phyloP scores from a whole-genome alignment of 495 filamentous ascomycete genomes.

The Amorphotheca resinae region DNA sequence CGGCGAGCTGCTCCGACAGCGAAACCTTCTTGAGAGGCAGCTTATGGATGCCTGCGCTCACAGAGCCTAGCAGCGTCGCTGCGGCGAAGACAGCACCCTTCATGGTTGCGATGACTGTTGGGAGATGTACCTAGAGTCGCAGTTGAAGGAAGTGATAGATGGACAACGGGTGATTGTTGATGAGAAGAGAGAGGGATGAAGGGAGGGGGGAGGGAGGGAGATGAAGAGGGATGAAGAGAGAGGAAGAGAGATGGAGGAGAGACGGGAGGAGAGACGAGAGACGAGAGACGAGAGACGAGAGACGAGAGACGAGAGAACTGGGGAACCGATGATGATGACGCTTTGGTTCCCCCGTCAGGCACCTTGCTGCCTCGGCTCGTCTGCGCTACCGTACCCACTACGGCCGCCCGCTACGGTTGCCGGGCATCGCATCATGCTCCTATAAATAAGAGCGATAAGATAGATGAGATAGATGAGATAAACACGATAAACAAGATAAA shows the following conservation, averaged over 20 bases:
- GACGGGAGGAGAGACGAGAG: background rate
- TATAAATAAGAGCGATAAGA: too few relatives aligned
- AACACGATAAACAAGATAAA: too few relatives aligned
- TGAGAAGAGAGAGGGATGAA: conserved; percentile 1
- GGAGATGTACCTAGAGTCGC: background rate
- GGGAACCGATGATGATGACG: background rate
- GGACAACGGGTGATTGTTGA: conserved; percentile 10
- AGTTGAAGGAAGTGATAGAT: conserved; percentile 5
- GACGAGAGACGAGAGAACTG: too few relatives aligned
- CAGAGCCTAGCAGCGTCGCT: conserved; percentile 70
- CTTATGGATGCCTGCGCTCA: conserved; percentile 76
- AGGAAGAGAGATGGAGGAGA: background rate
- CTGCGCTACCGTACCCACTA: too few relatives aligned
- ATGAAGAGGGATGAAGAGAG: background rate
- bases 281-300: too few relatives aligned
- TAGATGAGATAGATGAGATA: too few relatives aligned
- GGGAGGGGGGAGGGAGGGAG: background rate
- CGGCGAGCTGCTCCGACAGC: conserved; percentile 80
- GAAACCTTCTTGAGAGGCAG: conserved; percentile 96
- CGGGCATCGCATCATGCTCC: too few relatives aligned
- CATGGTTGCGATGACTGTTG: conserved; percentile 41
- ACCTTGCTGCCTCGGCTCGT: too few relatives aligned
- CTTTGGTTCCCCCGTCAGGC: too few relatives aligned
- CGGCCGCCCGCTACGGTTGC: too few relatives aligned
- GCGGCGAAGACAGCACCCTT: conserved; percentile 64